Conservation (phyloP, 192 early-diverging fungal species). For the Dissophora globulifera region DNA sequence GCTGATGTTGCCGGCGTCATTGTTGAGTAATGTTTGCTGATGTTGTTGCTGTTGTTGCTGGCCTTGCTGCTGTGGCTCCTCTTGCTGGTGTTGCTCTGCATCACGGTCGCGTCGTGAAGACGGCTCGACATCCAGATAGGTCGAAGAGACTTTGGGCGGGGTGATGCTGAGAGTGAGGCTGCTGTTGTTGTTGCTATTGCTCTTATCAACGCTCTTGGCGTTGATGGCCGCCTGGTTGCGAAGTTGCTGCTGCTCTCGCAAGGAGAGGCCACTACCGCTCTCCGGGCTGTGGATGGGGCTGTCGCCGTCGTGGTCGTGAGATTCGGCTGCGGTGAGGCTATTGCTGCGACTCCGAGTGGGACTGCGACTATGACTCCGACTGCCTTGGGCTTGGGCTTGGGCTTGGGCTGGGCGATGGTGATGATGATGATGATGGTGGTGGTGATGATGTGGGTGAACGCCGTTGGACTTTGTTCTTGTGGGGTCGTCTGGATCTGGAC, state of each 20-base stretch:
- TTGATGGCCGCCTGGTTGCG: background rate
- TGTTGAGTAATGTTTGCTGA: too few relatives aligned
- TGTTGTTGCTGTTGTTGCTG: too few relatives aligned
- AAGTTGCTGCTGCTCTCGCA: constrained; percentile 20
- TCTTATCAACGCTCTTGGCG: background rate
- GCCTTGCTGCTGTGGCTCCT: too few relatives aligned
- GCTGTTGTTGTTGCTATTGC: background rate
- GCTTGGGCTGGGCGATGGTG: background rate
- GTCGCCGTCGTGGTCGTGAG: too few relatives aligned
- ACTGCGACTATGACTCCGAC: background rate
- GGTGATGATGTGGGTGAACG: too few relatives aligned
- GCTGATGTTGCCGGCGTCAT: too few relatives aligned
- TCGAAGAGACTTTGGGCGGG: constrained; percentile 17
- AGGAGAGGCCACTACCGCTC: background rate
- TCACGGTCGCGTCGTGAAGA: background rate
- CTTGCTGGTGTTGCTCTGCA: constrained; percentile 7
- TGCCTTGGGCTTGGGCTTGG: background rate
- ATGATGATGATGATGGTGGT: too few relatives aligned
- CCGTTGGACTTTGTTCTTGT: too few relatives aligned
- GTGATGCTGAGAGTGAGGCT: constrained; percentile 38
- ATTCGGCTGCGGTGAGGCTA: background rate
- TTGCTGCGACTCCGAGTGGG: background rate
- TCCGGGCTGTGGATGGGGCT: background rate
- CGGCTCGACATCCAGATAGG: background rate
- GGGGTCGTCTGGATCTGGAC: background rate